Percentiles rank a stretch among this genome's conserved stretches.
These are phyloP conservation scores for Isabelozyma heimii DNA, from an alignment of 805 yeast genomes.

Conservation along the genomic window DNA sequence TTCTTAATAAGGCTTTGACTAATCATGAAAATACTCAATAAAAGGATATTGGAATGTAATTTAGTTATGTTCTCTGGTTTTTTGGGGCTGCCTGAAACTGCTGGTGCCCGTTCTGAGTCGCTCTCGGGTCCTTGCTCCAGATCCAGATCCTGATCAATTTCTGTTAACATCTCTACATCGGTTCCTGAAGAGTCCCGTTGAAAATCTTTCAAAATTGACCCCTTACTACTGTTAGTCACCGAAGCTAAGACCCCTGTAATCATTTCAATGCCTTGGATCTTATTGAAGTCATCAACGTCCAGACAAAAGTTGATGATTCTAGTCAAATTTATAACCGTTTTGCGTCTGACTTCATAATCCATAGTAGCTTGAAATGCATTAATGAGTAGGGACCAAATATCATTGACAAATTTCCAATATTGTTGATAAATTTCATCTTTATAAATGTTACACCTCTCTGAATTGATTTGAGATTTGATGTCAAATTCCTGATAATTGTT, in stretches of 20 bases:
- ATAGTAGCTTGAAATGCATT: conserved; percentile 72
- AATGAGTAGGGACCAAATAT: conserved; percentile 51
- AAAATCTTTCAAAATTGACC: conserved; percentile 14
- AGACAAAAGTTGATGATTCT: conserved; percentile 47
- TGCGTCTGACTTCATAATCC: conserved; percentile 60
- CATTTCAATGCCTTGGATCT: conserved; percentile 28
- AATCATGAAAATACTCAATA: conserved; percentile 52
- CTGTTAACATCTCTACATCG: conserved; percentile 8
- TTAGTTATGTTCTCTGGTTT: conserved; percentile 12
- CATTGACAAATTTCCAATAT: conserved; percentile 38
- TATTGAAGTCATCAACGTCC: conserved; percentile 21
- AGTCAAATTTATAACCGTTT: conserved; percentile 51
- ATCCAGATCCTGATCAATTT: conserved; percentile 6
- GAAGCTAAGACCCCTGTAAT: conserved; percentile 57
- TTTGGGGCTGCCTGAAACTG: neutral
- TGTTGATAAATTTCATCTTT: conserved; percentile 16
- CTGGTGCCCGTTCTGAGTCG: conserved; percentile 2
- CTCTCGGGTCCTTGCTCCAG: conserved; percentile 3
- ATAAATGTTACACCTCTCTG: conserved; percentile 28
- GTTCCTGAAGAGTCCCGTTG: conserved; percentile 7
- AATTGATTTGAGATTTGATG: conserved; percentile 18
- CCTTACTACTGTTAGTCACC: conserved; percentile 53
- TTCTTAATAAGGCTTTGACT: conserved; percentile 43
- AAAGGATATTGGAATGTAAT: conserved; percentile 35
- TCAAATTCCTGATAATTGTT: conserved; percentile 11